Evolutionary conservation across 1,284 basidiomycete genomes (phyloP).

Genomic region (Ustilago cynodontis): DNA sequence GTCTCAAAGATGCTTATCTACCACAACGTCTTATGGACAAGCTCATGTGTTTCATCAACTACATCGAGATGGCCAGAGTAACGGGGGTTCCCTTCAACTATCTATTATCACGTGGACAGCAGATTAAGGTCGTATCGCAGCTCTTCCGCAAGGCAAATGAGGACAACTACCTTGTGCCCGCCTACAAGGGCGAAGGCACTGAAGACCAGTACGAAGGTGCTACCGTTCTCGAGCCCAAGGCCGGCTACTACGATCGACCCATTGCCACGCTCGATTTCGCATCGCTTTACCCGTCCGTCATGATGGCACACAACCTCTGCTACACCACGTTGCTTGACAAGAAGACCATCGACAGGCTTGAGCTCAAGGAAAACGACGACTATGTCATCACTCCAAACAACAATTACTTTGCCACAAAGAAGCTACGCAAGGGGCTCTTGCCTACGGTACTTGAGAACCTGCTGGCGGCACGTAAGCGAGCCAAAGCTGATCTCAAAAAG

Average conservation of each 20-base stretch:
- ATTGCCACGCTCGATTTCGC: slow-evolving; percentile 69
- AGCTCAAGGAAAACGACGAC: slow-evolving; percentile 63
- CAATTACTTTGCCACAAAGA: slow-evolving; percentile 66
- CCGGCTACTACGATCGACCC: slow-evolving; percentile 69
- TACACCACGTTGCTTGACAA: slow-evolving; percentile 68
- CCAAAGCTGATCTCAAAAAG: slow-evolving; percentile 69
- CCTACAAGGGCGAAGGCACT: slow-evolving; percentile 66
- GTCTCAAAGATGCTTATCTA: slow-evolving; percentile 69
- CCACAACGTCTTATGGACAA: slow-evolving; percentile 69
- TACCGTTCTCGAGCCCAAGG: slow-evolving; percentile 68
- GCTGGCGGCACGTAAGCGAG: slow-evolving; percentile 66
- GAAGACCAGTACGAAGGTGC: slow-evolving; percentile 70
- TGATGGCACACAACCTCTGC: slow-evolving; percentile 70
- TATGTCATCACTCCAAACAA: slow-evolving; percentile 69
- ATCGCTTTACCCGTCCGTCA: slow-evolving; percentile 69
- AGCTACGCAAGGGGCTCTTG: slow-evolving; percentile 65
- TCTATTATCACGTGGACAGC: slow-evolving; percentile 68
- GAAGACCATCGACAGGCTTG: slow-evolving; percentile 65
- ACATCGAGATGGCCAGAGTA: slow-evolving; percentile 69
- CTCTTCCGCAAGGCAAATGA: slow-evolving; percentile 69
- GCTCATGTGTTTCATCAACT: slow-evolving; percentile 70
- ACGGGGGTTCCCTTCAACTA: slow-evolving; percentile 70
- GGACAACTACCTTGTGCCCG: slow-evolving; percentile 68
- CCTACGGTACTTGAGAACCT: slow-evolving; percentile 67
- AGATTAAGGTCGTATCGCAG: slow-evolving; percentile 69